Conservation (phyloP, 257 asterid species). For the Galeopsis tetrahit region DNA sequence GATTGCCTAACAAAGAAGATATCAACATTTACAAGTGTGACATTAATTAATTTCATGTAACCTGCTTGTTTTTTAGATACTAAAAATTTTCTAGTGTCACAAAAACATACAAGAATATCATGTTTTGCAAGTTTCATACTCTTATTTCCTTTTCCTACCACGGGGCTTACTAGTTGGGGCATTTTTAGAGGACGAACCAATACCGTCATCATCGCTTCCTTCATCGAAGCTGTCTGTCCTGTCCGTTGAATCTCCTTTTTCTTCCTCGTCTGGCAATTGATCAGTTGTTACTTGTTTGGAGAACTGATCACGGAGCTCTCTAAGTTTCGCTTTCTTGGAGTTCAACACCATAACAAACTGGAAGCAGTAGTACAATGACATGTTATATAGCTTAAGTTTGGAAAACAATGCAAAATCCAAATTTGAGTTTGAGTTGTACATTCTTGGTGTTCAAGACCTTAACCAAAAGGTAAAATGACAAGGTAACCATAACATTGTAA, state of each 20-base stretch:
- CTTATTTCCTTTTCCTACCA: conserved; percentile 69
- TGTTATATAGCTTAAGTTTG: conserved; percentile 1
- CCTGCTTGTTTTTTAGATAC: too few species aligned
- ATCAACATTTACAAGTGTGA: too few species aligned
- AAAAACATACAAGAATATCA: too few species aligned
- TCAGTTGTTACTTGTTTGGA: conserved; percentile 45
- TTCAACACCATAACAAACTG: conserved; percentile 82
- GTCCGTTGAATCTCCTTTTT: conserved; percentile 57
- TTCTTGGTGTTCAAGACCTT: too few species aligned
- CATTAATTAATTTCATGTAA: too few species aligned
- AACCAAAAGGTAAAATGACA: neutral
- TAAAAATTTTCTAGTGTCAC: too few species aligned
- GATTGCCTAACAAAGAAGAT: too few species aligned
- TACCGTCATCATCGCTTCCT: conserved; percentile 53
- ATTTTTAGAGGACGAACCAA: conserved; percentile 46
- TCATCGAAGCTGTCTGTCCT: conserved; percentile 70
- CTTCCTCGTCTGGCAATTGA: conserved; percentile 30
- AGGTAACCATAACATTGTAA: neutral
- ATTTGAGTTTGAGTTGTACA: neutral
- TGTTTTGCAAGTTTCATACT: too few species aligned
- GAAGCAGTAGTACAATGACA: conserved; percentile 29
- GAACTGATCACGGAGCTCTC: conserved; percentile 78
- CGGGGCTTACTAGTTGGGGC: conserved; percentile 52
- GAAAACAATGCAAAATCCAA: neutral
- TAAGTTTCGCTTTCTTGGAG: conserved; percentile 87